Percentiles rank a stretch among this genome's conserved stretches.
Conservation (phyloP, 2,329 filamentous ascomycete genomes). For the Aspergillus fructus region DNA sequence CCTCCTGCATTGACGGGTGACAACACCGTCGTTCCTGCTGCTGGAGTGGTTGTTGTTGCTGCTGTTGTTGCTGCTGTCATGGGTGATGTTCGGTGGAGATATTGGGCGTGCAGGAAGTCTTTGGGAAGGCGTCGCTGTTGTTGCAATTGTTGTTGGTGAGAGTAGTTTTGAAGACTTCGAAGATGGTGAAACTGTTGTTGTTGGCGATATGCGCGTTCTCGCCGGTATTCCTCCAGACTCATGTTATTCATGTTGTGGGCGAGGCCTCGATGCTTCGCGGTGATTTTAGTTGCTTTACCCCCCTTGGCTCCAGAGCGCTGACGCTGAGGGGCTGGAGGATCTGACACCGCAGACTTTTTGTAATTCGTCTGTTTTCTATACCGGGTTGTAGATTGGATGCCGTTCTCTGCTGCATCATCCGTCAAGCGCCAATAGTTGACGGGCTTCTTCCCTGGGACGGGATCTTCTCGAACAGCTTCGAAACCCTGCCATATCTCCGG, state of each 20-base stretch:
- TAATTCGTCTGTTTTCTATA: constrained; percentile 58
- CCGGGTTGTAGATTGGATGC: constrained; percentile 79
- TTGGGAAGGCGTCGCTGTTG: constrained; percentile 15
- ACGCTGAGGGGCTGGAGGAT: constrained; percentile 40
- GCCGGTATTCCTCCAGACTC: constrained; percentile 25
- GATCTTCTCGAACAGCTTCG: constrained; percentile 56
- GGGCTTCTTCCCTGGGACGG: constrained; percentile 47
- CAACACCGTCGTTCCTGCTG: constrained; percentile 7
- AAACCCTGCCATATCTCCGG: constrained; percentile 32
- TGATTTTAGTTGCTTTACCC: constrained; percentile 39
- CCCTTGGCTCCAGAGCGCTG: constrained; percentile 44
- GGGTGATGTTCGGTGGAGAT: constrained; percentile 9
- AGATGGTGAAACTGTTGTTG: background rate
- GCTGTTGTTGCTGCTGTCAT: constrained; percentile 4
- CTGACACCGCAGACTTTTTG: constrained; percentile 39
- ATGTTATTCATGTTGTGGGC: constrained; percentile 6
- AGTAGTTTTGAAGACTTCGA: no score
- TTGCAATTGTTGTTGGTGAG: no score
- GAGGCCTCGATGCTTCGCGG: constrained; percentile 31
- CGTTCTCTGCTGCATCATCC: constrained; percentile 64
- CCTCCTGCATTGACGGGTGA: constrained; percentile 3
- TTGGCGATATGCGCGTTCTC: constrained; percentile 6
- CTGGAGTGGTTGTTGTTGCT: background rate
- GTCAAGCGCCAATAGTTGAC: constrained; percentile 80
- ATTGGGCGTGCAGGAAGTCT: constrained; percentile 14